These are phyloP conservation scores for Diplodia intermedia DNA, from an alignment of 2,329 filamentous ascomycete species.

Conservation along the genomic window DNA sequence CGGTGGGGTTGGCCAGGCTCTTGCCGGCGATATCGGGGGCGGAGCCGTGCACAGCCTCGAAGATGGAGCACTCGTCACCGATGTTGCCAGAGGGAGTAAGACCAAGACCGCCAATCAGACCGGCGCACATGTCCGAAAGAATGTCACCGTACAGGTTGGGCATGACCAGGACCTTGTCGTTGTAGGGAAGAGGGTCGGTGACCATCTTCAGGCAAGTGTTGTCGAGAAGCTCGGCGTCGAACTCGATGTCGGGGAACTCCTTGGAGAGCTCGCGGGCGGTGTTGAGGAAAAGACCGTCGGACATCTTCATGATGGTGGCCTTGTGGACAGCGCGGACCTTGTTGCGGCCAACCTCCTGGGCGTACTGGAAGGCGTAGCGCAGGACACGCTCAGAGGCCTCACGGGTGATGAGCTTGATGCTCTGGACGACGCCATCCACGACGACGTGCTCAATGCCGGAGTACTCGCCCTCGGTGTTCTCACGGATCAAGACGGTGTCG, in stretches of 20 bases:
- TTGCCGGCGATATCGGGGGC: constrained; percentile 97
- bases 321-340: constrained; percentile 99
- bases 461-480: constrained; percentile 99
- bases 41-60: constrained; percentile 98
- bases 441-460: constrained; percentile 98
- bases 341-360: constrained; percentile 87
- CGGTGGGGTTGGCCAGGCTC: constrained; percentile 95
- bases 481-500: constrained; percentile 95
- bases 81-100: constrained; percentile 98
- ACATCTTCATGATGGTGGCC: constrained; percentile 99
- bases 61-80: constrained; percentile 98
- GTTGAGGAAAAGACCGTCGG: constrained; percentile 95
- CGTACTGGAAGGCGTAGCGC: constrained; percentile 98
- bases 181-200: constrained; percentile 94
- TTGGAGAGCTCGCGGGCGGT: constrained; percentile 85
- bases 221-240: constrained; percentile 97
- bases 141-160: constrained; percentile 99
- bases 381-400: constrained; percentile 95
- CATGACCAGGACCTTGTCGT: constrained; percentile 97
- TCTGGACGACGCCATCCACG: constrained; percentile 96
- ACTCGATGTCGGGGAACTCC: constrained; percentile 95
- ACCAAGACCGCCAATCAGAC: constrained; percentile 95
- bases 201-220: constrained; percentile 99
- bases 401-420: constrained; percentile 98
- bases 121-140: constrained; percentile 98